Percentiles rank a stretch among this genome's conserved stretches.
phyloP scores from a whole-genome alignment of 208 protist genomes.

The Trichomonas gallinae region DNA sequence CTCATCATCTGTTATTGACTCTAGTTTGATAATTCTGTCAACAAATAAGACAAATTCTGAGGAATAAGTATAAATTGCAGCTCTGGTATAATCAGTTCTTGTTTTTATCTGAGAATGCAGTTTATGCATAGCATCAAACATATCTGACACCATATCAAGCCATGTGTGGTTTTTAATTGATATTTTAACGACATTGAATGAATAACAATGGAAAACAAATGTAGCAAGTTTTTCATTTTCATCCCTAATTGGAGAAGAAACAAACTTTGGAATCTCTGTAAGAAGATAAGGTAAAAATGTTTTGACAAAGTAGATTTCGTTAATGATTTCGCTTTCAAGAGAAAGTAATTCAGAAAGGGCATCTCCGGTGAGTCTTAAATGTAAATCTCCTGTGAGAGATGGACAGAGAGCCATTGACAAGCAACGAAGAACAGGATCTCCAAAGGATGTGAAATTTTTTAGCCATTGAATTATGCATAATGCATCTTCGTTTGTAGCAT shows the following conservation, averaged over 20 bases:
- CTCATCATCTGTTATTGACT: neutral
- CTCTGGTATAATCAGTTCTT: neutral
- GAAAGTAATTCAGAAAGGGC: neutral
- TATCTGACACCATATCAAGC: neutral
- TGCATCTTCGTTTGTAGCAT: neutral
- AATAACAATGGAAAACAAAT: neutral
- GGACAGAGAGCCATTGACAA: neutral
- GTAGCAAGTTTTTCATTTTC: neutral
- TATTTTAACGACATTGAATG: neutral
- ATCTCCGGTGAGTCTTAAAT: neutral
- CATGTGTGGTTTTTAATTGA: neutral
- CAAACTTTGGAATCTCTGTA: neutral
- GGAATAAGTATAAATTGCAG: neutral
- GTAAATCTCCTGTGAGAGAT: neutral
- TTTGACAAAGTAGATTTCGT: neutral
- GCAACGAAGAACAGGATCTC: neutral
- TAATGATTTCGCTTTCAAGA: neutral
- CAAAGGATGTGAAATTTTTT: neutral
- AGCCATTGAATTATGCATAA: neutral
- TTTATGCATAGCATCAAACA: neutral
- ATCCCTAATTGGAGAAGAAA: neutral
- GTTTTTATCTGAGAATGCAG: neutral
- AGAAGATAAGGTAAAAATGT: neutral
- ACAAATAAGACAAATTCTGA: neutral
- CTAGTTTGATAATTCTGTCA: neutral